A percentile compares a stretch with the other conserved stretches of the same genome.
Conservation (phyloP, 345 rosid genomes). For the Dipteronia sinensis region DNA sequence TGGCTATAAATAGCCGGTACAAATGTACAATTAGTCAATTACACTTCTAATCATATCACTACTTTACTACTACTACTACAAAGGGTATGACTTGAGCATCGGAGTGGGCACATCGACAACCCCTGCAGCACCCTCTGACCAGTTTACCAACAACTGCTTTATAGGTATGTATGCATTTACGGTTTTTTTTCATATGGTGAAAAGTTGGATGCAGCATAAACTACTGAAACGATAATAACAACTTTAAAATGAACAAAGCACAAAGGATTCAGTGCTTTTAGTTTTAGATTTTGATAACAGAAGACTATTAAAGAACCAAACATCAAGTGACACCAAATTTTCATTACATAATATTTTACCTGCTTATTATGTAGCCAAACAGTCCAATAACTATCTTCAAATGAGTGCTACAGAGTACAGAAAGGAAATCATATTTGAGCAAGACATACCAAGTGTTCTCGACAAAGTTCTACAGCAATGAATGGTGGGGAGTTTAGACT, state of each 20-base stretch:
- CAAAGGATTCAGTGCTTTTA: background rate
- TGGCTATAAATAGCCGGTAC: too few relatives aligned
- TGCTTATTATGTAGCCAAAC: background rate
- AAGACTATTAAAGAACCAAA: background rate
- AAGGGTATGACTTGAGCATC: too few relatives aligned
- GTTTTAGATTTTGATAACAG: background rate
- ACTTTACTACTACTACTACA: too few relatives aligned
- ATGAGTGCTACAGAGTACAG: background rate
- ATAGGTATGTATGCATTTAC: background rate
- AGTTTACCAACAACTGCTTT: background rate
- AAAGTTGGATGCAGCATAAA: background rate
- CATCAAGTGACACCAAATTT: background rate
- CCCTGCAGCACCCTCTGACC: too few relatives aligned
- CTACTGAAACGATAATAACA: background rate
- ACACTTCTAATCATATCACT: too few relatives aligned
- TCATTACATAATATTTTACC: background rate
- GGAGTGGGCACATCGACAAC: too few relatives aligned
- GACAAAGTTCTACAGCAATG: slow-evolving; percentile 81
- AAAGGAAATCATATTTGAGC: background rate
- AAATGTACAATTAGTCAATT: too few relatives aligned
- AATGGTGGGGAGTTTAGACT: slow-evolving; percentile 79
- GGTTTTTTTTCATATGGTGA: background rate
- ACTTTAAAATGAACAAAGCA: slow-evolving; percentile 2
- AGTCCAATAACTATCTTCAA: background rate
- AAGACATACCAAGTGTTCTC: slow-evolving; percentile 86